Evolutionary conservation across 192 early-diverging fungal genomes (phyloP).

Genomic region (Coemansia sp.): DNA sequence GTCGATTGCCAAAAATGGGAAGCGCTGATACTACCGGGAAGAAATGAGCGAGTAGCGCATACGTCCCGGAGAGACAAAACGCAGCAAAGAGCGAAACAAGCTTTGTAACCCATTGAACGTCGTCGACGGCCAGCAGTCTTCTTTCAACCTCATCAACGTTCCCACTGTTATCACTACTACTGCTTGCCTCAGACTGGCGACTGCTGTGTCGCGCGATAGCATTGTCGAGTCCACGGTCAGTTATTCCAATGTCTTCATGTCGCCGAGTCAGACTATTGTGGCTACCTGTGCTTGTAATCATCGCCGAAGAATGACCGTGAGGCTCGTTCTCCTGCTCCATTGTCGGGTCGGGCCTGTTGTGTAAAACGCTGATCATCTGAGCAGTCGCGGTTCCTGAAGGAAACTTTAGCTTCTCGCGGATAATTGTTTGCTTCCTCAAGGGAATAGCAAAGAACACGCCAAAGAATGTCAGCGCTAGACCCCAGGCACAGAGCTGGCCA

Average conservation of each 20-base stretch:
- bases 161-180: too few species aligned
- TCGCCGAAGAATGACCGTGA: neutral
- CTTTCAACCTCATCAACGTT: too few species aligned
- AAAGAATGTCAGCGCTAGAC: conserved; percentile 76
- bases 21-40: conserved; percentile 56
- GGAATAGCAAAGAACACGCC: conserved; percentile 90
- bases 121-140: conserved; percentile 12
- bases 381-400: conserved; percentile 87
- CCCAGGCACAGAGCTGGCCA: conserved; percentile 67
- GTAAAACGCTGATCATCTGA: conserved; percentile 74
- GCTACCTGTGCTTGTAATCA: too few species aligned
- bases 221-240: too few species aligned
- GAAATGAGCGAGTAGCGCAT: conserved; percentile 65
- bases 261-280: too few species aligned
- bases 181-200: neutral
- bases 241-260: too few species aligned
- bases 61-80: conserved; percentile 61
- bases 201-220: too few species aligned
- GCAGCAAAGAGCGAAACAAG: conserved; percentile 54
- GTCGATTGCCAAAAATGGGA: conserved; percentile 56
- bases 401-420: conserved; percentile 78
- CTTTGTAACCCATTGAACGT: conserved; percentile 64
- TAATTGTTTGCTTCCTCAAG: conserved; percentile 71
- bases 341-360: conserved; percentile 58
- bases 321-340: conserved; percentile 14